Evolutionary conservation across 2,329 filamentous ascomycete genomes (phyloP).

Genomic region (Calonectria fujianensis): DNA sequence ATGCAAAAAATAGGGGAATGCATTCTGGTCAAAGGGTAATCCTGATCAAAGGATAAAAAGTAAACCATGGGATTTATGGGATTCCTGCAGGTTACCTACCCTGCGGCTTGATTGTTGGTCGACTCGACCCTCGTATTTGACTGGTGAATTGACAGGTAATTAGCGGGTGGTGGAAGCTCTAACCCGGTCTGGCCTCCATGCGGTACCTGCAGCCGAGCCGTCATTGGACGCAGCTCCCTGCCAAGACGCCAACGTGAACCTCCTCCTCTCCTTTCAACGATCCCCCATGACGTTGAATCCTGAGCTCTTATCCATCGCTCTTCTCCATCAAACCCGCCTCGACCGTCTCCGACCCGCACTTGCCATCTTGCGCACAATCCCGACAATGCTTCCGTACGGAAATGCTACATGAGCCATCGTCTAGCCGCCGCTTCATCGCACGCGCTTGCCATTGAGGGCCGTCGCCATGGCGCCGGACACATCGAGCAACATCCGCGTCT

Average conservation of each 20-base stretch:
- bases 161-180: constrained; percentile 38
- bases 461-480: constrained; percentile 70
- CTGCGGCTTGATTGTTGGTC: neutral
- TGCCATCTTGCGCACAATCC: constrained; percentile 32
- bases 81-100: neutral
- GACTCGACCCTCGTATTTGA: constrained; percentile 36
- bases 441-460: constrained; percentile 57
- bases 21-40: neutral
- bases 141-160: constrained; percentile 38
- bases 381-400: constrained; percentile 52
- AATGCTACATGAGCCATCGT: constrained; percentile 57
- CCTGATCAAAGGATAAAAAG: neutral
- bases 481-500: constrained; percentile 89
- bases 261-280: constrained; percentile 56
- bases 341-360: constrained; percentile 14
- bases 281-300: constrained; percentile 55
- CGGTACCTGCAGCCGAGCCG: constrained; percentile 47
- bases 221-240: constrained; percentile 52
- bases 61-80: neutral
- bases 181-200: constrained; percentile 35
- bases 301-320: constrained; percentile 45
- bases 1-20: neutral
- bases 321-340: constrained; percentile 32
- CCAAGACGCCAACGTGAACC: constrained; percentile 53
- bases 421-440: constrained; percentile 53